Conservation (phyloP, 2,329 filamentous ascomycete species). For the Ascochyta pisi region DNA sequence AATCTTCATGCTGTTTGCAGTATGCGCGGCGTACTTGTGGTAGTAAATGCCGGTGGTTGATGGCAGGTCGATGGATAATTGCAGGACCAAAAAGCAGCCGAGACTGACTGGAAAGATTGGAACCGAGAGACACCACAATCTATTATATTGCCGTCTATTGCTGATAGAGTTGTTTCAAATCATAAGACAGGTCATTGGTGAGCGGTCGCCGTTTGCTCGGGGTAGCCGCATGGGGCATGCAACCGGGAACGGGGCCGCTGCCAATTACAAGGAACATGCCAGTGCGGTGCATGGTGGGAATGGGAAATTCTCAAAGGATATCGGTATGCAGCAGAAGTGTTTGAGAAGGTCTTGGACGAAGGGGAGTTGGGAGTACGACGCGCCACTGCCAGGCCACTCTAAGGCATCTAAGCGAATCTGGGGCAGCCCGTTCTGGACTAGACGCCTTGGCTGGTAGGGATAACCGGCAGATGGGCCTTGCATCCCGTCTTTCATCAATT, state of each 20-base stretch:
- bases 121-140: constrained; percentile 29
- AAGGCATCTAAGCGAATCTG: constrained; percentile 34
- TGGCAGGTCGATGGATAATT: constrained; percentile 32
- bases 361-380: constrained; percentile 20
- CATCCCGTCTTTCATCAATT: constrained; percentile 45
- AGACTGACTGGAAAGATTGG: constrained; percentile 18
- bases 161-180: constrained; percentile 33
- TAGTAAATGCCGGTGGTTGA: constrained; percentile 39
- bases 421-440: constrained; percentile 23
- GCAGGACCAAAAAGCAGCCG: constrained; percentile 20
- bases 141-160: constrained; percentile 42
- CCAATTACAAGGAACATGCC: constrained; percentile 12
- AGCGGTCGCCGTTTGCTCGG: constrained; percentile 26
- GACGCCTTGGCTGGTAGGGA: constrained; percentile 19
- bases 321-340: constrained; percentile 29
- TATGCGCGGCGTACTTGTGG: constrained; percentile 16
- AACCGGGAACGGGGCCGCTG: constrained; percentile 12
- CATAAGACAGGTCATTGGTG: constrained; percentile 28
- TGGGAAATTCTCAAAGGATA: constrained; percentile 31
- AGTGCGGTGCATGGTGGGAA: constrained; percentile 1
- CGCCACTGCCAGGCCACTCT: constrained; percentile 20
- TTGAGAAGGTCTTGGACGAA: constrained; percentile 22
- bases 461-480: constrained; percentile 37
- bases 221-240: constrained; percentile 27
- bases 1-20: neutral